Base-by-base conservation (phyloP, 2,329 filamentous ascomycete species). In the Teratosphaeria destructans region DNA sequence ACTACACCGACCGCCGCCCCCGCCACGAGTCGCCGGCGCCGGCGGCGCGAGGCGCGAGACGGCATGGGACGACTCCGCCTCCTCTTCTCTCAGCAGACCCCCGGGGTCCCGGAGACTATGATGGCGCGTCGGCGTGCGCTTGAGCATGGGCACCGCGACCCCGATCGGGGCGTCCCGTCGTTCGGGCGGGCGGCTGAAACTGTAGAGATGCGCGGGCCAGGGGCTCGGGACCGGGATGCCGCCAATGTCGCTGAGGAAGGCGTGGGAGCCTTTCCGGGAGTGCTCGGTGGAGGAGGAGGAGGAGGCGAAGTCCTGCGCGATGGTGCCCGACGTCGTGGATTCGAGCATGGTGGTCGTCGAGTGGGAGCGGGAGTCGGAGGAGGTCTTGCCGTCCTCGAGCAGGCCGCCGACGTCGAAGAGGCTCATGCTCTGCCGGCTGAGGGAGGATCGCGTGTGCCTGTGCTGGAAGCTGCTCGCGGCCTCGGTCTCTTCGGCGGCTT, bases 331-430 rank as follows among this genome's bases (percentile, higher is more conserved):
- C 5, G 57, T 60, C 7, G 55, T 61, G 11, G 86, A 88, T 67
- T 88, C 87, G 4, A 29, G 29, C 68, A 89, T 79, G 61, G 89
- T 85, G 58, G 89, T 86, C 61, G 86, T 88, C 68, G 64, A 52
- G 29, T 63, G 65, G 16, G 66, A 67, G 4, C 57, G 61, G 8
- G 65, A 60, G 49, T 58, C 61, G 49, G 55, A 54, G n/a, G 65
- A 66, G 57, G 43, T 60, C 52, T 71, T 74, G 63, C 80, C 79
- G 19, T 79, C 79, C 5, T 86, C 84, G 0, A 95, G 76, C 0
- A 95, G 75, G 0, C 89, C 89, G 26, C 90, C 90, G 1, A 91
- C 86, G 65, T 96, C 92, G 67, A 93, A 91, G 72, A 96, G 93
- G 0, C 89, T 90, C 4, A 94, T 83, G 54, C 61, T 65, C 12